Base-by-base conservation (phyloP, 2,329 filamentous ascomycete species). In the Cordyceps javanica region DNA sequence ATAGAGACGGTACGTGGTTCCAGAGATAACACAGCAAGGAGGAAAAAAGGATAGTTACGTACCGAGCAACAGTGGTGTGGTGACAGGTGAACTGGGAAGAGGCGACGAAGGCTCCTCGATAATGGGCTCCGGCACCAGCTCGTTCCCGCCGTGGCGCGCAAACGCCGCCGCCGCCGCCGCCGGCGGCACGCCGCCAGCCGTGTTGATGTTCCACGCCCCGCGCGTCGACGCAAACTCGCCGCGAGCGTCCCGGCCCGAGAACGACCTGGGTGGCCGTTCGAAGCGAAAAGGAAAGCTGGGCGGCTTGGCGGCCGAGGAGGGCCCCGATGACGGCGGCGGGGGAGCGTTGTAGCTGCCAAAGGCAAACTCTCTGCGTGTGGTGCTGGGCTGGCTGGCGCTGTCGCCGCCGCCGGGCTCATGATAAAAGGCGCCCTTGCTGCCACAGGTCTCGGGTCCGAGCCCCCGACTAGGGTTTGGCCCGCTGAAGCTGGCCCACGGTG, bases 91-190 rank as follows among this genome's bases (percentile, higher is more conserved):
- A 7, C 44, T 45, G 9, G 59, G 52, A 6, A 62, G 50, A 3
- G 66, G 57, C 14, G 69, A 69, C 21, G 60, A 61, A 16, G 69
- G 67, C 58, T 74, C 72, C 45, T 74, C 72, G 30, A 73, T 64
- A 32, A 70, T 69, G 2, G 71, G 69, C 39, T 68, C 63, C 1
- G 68, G 67, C 13, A 69, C 59, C 14, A 58, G 57, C 11, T 69
- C 61, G 38, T 61, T 2, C 4, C 7, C 28, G 7, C 21, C 46
- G 41, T 42, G 14, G 28, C 13, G 6, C 45, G 49, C 50, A 26
- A 51, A 36, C 16, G 26, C 11, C 25, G 26, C 42, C 51, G 34
- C 28, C 14, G 38, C 25, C 2, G 11, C 39, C 11, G 39, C 39
- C 39, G n/a, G n/a, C n/a, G n/a, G n/a, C n/a, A n/a, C n/a, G n/a